Percentiles rank a stretch among this genome's conserved stretches.
Evolutionary conservation across 2,329 filamentous ascomycete genomes (phyloP).

Genomic region (Celoporthe dispersa): DNA sequence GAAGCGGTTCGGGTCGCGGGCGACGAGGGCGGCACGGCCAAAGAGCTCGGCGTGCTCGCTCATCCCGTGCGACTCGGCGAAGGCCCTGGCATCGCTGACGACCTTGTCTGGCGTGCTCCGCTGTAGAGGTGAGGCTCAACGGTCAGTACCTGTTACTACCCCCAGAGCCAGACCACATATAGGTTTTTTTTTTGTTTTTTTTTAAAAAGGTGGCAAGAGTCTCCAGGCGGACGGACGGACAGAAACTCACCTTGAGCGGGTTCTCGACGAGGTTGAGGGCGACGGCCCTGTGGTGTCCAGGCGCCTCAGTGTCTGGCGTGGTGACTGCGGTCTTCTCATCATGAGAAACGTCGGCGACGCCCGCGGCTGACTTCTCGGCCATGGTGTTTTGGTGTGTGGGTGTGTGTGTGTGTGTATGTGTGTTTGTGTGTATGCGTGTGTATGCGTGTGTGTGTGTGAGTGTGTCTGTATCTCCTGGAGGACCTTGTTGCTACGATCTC

Average conservation of each 20-base stretch:
- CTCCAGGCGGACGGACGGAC: too few species aligned
- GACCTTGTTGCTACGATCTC: neutral
- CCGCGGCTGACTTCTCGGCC: slow-evolving; percentile 2
- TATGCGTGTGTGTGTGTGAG: neutral
- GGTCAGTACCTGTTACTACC: neutral
- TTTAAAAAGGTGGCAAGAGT: too few species aligned
- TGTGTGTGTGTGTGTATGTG: neutral
- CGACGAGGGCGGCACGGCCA: slow-evolving; percentile 73
- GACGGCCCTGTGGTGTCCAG: slow-evolving; percentile 33
- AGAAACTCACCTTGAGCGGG: slow-evolving; percentile 40
- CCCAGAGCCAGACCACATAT: too few species aligned
- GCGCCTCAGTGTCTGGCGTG: slow-evolving; percentile 10
- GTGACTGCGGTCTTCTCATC: slow-evolving; percentile 6
- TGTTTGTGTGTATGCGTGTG: neutral
- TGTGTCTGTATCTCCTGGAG: neutral
- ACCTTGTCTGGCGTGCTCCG: slow-evolving; percentile 47
- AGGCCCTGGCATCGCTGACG: slow-evolving; percentile 61
- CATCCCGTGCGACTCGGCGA: slow-evolving; percentile 64
- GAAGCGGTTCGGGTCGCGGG: slow-evolving; percentile 68
- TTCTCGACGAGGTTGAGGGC: slow-evolving; percentile 42
- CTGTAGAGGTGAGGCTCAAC: neutral
- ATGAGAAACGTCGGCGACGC: slow-evolving; percentile 10
- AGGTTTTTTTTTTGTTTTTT: too few species aligned
- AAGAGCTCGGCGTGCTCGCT: slow-evolving; percentile 62
- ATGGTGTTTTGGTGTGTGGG: neutral